phyloP scores from a whole-genome alignment of 1,139 yeast species.

The Tardiomyces blankii region DNA sequence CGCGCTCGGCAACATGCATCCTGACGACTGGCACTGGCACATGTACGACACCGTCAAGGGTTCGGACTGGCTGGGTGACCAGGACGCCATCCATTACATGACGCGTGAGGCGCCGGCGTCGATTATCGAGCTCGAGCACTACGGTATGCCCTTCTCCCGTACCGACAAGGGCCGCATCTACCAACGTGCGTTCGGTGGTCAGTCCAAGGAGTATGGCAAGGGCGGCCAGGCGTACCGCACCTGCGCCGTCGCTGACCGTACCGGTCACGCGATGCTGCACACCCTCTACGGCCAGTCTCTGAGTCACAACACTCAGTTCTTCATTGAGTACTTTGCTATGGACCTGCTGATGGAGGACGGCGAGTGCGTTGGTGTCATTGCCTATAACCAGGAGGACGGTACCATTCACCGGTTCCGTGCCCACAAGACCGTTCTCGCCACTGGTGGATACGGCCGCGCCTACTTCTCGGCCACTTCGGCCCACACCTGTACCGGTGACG shows the following conservation, averaged over 20 bases:
- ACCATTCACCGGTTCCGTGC: conserved; percentile 96
- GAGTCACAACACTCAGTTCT: conserved; percentile 94
- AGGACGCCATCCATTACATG: conserved; percentile 98
- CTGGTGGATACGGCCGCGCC: conserved; percentile 98
- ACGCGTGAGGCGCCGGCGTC: conserved; percentile 96
- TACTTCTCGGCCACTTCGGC: conserved; percentile 99
- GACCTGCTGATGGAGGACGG: conserved; percentile 94
- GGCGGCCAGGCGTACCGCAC: conserved; percentile 99
- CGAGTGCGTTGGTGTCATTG: conserved; percentile 92
- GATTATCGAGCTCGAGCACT: conserved; percentile 93
- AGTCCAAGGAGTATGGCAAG: conserved; percentile 87
- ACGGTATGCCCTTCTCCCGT: conserved; percentile 97
- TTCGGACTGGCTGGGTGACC: conserved; percentile 99
- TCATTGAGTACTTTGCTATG: conserved; percentile 94
- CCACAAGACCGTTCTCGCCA: conserved; percentile 91
- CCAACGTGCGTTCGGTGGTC: conserved; percentile 99
- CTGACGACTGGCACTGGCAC: conserved; percentile 99
- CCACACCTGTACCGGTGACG: conserved; percentile 99
- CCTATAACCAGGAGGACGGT: conserved; percentile 98
- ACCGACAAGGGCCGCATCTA: conserved; percentile 94
- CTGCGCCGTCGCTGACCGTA: conserved; percentile 98
- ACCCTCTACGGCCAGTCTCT: conserved; percentile 94
- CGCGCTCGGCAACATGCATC: conserved; percentile 93
- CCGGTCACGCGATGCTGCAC: conserved; percentile 96
- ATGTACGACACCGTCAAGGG: conserved; percentile 99